Conservation (phyloP, 1,139 yeast genomes). For the Yamadazyma buinensis region DNA sequence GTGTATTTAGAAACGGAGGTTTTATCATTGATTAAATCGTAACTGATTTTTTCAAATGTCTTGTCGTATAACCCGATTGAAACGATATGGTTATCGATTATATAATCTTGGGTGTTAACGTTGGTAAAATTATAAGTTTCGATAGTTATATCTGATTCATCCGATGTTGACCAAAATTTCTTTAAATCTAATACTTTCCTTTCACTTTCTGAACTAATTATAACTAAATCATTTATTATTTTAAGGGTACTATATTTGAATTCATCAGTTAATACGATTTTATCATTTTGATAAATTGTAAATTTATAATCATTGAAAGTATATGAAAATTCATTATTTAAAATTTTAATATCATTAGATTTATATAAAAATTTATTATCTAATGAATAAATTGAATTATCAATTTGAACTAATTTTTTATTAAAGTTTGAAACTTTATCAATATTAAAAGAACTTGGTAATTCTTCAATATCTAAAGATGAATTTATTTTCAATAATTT, state of each 20-base stretch:
- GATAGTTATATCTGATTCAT: conserved; percentile 11
- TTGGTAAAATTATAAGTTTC: conserved; percentile 12
- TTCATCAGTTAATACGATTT: conserved; percentile 5
- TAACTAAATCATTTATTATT: conserved; percentile 5
- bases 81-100: conserved; percentile 10
- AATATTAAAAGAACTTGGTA: conserved; percentile 1
- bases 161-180: conserved; percentile 21
- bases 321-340: conserved; percentile 8
- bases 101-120: conserved; percentile 9
- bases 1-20: not conserved
- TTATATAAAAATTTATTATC: conserved; percentile 4
- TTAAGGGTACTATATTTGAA: conserved; percentile 4
- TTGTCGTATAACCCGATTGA: conserved; percentile 6
- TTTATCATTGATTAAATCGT: conserved; percentile 8
- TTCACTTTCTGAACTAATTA: conserved; percentile 9
- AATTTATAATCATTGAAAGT: conserved; percentile 6
- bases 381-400: conserved; percentile 6
- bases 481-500: conserved; percentile 11
- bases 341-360: conserved; percentile 3
- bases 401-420: conserved; percentile 15
- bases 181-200: conserved; percentile 26
- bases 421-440: conserved; percentile 16
- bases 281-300: conserved; percentile 6
- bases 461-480: conserved; percentile 6
- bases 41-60: conserved; percentile 4